A percentile compares a stretch with the other conserved stretches of the same genome.
phyloP scores from a whole-genome alignment of 23 red algal species.

The Gracilariopsis chorda region DNA sequence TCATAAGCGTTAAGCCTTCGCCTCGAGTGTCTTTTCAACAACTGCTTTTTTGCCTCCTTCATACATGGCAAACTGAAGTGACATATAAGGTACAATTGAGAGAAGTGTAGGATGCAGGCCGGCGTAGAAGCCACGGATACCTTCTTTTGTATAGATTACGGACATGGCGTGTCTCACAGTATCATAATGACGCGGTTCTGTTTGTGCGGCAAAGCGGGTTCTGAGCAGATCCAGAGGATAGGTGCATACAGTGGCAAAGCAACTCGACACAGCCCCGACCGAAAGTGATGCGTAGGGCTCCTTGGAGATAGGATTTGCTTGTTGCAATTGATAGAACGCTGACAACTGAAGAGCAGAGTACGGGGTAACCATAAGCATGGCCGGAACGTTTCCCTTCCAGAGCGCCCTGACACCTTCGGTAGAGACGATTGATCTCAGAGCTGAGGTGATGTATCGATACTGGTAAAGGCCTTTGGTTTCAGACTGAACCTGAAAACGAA shows the following conservation, averaged over 20 bases:
- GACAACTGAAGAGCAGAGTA: slow-evolving; percentile 89
- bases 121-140: slow-evolving; percentile 89
- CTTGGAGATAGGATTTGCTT: not conserved
- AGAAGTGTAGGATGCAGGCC: slow-evolving; percentile 83
- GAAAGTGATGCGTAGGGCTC: slow-evolving; percentile 38
- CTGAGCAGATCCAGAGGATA: slow-evolving; percentile 95
- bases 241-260: slow-evolving; percentile 64
- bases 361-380: slow-evolving; percentile 88
- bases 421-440: slow-evolving; percentile 32
- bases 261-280: slow-evolving; percentile 65
- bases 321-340: slow-evolving; percentile 75
- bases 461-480: slow-evolving; percentile 39
- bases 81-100: slow-evolving; percentile 88
- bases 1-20: slow-evolving; percentile 26
- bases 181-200: slow-evolving; percentile 51
- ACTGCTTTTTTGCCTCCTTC: slow-evolving; percentile 44
- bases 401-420: slow-evolving; percentile 69
- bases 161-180: slow-evolving; percentile 45
- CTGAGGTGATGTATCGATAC: slow-evolving; percentile 17
- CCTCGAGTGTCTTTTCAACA: not conserved
- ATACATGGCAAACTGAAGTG: slow-evolving; percentile 80
- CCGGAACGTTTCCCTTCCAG: slow-evolving; percentile 92
- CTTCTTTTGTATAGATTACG: slow-evolving; percentile 46
- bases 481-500: slow-evolving; percentile 86
- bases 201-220: slow-evolving; percentile 82